Conservation (phyloP, 345 rosid genomes). For the Eucalyptus virginea region DNA sequence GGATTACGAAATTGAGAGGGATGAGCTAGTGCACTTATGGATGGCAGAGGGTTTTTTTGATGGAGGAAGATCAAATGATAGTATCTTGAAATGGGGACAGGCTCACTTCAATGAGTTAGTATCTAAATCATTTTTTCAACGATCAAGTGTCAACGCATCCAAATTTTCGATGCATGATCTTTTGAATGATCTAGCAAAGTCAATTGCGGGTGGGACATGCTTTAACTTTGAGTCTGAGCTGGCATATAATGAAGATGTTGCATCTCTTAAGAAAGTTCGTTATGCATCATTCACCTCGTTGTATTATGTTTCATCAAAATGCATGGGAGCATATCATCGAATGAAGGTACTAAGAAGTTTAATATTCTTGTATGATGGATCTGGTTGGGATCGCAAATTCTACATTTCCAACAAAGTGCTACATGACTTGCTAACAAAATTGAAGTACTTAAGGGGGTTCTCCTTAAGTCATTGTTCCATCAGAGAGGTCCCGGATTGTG, state of each 20-base stretch:
- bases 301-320: fast-evolving
- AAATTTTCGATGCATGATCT: neutral
- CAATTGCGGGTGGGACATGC: neutral
- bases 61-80: neutral
- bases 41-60: neutral
- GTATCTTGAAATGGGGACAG: neutral
- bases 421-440: neutral
- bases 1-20: neutral
- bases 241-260: fast-evolving
- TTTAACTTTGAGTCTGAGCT: fast-evolving
- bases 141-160: fast-evolving
- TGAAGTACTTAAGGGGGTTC: neutral
- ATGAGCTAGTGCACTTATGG: neutral
- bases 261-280: neutral
- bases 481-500: neutral
- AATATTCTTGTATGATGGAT: fast-evolving
- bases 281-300: neutral
- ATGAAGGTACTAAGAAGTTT: neutral
- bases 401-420: fast-evolving
- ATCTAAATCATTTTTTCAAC: neutral
- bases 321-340: fast-evolving
- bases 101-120: neutral
- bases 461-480: neutral
- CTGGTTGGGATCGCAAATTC: fast-evolving
- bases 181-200: neutral